Evolutionary conservation across 2,329 filamentous ascomycete species (phyloP), one percentile per base, ranked within the genome.

Genomic region (Beauveria scarabaeidicola): DNA sequence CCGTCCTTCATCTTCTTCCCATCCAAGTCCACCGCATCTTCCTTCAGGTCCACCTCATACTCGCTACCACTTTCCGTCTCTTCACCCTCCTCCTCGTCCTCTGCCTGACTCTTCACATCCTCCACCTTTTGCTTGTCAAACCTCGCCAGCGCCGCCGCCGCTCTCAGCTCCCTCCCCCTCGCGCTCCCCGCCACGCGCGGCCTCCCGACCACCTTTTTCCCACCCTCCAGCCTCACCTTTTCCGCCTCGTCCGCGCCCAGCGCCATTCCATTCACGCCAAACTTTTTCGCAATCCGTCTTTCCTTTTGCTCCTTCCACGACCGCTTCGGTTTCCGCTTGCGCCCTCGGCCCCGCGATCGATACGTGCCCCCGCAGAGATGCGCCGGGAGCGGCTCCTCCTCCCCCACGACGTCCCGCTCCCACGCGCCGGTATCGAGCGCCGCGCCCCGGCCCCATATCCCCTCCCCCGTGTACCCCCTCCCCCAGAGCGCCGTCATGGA

Each of bases 291-390:
- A 50, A 91, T 91, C 57, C 85, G 80, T 63, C 83, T 78, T 69
- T 91, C 85, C 70, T 91, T 87, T 11, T 55, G 55, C 73, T 93
- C 89, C 50, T 86, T 84, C 70, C 90, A 90, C 6, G 80, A 84
- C 32, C 86, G 66, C 48, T 77, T 73, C 29, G 78, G 74, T 65
- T 80, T 79, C 2, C 69, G 75, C 66, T 80, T 81, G 58, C 81
- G 76, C 69, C 83, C 86, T 60, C 82, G 77, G 63, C 79, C 77
- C 43, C 79, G 72, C 1, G 85, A 84, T 52, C 82, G 78, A 69
- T 88, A 96, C 3, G 89, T 91, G 2, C 91, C 91, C 63, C 91
- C 91, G 66, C 91, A 96, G 1, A 94, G 75, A 69, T 91, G 85
- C 67, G 90, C 82, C 0, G 87, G 84, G 50, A 90, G 73, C 17